Evolutionary conservation across 2,329 filamentous ascomycete species (phyloP).

Genomic region (Knufia fluminis): DNA sequence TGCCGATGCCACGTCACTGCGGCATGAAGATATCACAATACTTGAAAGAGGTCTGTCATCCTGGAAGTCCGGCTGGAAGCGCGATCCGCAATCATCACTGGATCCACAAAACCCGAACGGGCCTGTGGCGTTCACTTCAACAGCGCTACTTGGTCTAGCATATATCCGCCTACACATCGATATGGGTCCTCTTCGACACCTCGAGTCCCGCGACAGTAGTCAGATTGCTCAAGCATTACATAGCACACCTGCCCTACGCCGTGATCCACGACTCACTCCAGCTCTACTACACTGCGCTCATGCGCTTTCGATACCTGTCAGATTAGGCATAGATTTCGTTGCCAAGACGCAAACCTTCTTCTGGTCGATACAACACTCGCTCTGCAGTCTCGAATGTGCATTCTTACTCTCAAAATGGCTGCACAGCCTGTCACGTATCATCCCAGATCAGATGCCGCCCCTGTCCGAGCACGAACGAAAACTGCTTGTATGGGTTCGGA

Average conservation of each 20-base stretch:
- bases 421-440: slow-evolving; percentile 35
- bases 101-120: slow-evolving; percentile 46
- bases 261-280: slow-evolving; percentile 39
- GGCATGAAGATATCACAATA: slow-evolving; percentile 35
- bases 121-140: slow-evolving; percentile 45
- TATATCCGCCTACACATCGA: slow-evolving; percentile 42
- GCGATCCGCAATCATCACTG: slow-evolving; percentile 44
- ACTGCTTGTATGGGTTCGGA: slow-evolving; percentile 39
- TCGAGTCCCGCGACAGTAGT: slow-evolving; percentile 39
- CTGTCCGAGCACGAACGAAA: slow-evolving; percentile 40
- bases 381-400: slow-evolving; percentile 46
- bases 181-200: slow-evolving; percentile 37
- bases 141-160: slow-evolving; percentile 38
- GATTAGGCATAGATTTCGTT: slow-evolving; percentile 45
- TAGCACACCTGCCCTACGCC: slow-evolving; percentile 34
- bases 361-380: slow-evolving; percentile 47
- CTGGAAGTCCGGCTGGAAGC: slow-evolving; percentile 47
- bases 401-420: slow-evolving; percentile 40
- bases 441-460: slow-evolving; percentile 29
- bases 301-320: slow-evolving; percentile 45
- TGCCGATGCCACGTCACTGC: slow-evolving; percentile 34
- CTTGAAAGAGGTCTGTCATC: slow-evolving; percentile 40
- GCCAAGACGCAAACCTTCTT: slow-evolving; percentile 45
- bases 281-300: slow-evolving; percentile 46
- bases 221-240: slow-evolving; percentile 39